phyloP scores from a whole-genome alignment of 441 rosid species.

The Melastoma candidum region DNA sequence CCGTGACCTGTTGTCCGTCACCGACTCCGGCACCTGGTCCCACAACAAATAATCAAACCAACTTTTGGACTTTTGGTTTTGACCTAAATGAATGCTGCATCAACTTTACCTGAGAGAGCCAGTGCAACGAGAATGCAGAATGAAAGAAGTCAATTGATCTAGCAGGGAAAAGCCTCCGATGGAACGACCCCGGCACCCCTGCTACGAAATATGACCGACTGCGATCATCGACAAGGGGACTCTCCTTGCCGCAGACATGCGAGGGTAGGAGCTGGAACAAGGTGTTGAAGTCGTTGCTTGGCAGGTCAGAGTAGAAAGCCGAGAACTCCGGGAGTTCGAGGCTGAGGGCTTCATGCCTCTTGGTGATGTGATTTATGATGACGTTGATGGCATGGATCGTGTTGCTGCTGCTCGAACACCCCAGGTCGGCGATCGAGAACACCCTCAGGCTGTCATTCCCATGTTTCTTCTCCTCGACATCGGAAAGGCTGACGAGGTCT shows the following conservation, averaged over 20 bases:
- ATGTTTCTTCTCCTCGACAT: no score
- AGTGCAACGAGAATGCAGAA: constrained; percentile 87
- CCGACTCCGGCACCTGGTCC: constrained; percentile 70
- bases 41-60: not conserved
- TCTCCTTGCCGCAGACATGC: constrained; percentile 61
- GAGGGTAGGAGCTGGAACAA: constrained; percentile 78
- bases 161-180: constrained; percentile 73
- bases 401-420: constrained; percentile 74
- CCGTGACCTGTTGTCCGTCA: constrained; percentile 50
- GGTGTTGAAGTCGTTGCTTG: constrained; percentile 89
- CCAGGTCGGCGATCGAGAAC: constrained; percentile 71
- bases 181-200: constrained; percentile 86
- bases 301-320: constrained; percentile 82
- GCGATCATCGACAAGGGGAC: constrained; percentile 58
- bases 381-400: constrained; percentile 51
- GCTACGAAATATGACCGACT: constrained; percentile 74
- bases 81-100: not conserved
- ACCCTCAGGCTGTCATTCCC: constrained; percentile 10
- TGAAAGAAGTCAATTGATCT: constrained; percentile 69
- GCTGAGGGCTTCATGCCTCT: constrained; percentile 51
- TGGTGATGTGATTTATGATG: constrained; percentile 70
- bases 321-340: constrained; percentile 62
- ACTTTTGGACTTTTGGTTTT: not conserved
- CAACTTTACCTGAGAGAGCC: constrained; percentile 79
- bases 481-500: constrained; percentile 40